A percentile compares a stretch with the other conserved stretches of the same genome.
Conservation (phyloP, 441 rosid species). For the Erodium texanum region DNA sequence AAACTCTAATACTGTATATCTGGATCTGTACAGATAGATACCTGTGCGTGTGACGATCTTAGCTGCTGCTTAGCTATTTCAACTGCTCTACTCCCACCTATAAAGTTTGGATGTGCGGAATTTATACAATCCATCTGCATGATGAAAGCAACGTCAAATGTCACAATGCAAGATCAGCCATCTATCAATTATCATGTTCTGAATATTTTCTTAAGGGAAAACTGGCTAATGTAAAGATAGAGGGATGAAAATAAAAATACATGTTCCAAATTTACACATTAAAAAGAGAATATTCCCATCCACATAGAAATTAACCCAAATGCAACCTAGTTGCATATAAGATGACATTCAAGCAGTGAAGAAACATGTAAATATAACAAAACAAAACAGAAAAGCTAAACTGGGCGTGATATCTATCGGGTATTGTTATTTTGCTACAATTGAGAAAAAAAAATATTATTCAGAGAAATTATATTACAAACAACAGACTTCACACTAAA, state of each 20-base stretch:
- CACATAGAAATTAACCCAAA: background rate
- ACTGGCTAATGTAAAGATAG: background rate
- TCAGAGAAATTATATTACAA: slow-evolving; percentile 1
- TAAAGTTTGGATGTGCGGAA: slow-evolving; percentile 86
- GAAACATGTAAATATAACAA: slow-evolving; percentile 1
- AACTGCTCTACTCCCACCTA: slow-evolving; percentile 91
- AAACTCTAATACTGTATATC: background rate
- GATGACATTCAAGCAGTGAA: slow-evolving; percentile 4
- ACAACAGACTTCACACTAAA: background rate
- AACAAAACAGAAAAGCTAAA: background rate
- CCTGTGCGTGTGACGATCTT: slow-evolving; percentile 39
- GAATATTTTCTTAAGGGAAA: background rate
- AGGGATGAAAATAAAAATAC: background rate
- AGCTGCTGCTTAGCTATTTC: slow-evolving; percentile 64
- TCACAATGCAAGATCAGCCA: background rate
- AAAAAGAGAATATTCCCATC: background rate
- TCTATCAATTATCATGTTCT: background rate
- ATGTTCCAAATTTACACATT: background rate
- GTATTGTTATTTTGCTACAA: background rate
- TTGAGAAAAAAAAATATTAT: background rate
- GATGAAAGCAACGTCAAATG: background rate
- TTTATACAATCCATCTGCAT: slow-evolving; percentile 89
- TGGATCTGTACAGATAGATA: background rate
- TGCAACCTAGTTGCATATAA: background rate
- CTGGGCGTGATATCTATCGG: background rate